Evolutionary conservation across 1,139 yeast species (phyloP).

Genomic region (Geotrichum armillariae): DNA sequence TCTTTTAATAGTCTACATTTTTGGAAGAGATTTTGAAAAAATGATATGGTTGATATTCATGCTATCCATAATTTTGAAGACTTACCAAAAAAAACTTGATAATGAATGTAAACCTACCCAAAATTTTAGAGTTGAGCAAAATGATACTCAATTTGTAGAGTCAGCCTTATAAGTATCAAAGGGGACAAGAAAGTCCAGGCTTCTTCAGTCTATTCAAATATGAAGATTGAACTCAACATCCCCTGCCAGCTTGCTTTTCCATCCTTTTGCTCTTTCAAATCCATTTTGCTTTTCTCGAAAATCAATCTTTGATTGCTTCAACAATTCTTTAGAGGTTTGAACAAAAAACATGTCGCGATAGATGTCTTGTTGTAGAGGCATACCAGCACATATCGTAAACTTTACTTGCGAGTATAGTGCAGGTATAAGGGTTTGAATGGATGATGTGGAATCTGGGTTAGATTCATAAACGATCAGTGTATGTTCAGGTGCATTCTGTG

Average conservation of each 20-base stretch:
- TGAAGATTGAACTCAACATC: conserved; percentile 2
- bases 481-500: conserved; percentile 33
- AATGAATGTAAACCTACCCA: no score
- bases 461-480: conserved; percentile 9
- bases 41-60: no score
- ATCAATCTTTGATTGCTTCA: conserved; percentile 53
- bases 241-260: conserved; percentile 58
- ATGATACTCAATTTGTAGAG: no score
- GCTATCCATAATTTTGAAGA: no score
- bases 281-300: conserved; percentile 47
- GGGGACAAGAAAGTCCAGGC: no score
- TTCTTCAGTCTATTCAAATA: no score
- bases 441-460: neutral
- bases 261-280: conserved; percentile 60
- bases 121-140: no score
- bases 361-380: conserved; percentile 63
- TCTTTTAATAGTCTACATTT: no score
- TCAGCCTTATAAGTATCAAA: no score
- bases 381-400: conserved; percentile 58
- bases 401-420: neutral
- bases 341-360: conserved; percentile 85
- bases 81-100: no score
- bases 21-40: no score
- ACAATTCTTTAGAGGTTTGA: conserved; percentile 58
- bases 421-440: neutral